Base-by-base conservation (phyloP, 495 filamentous ascomycete species). In the Chaetomium fimeti region DNA sequence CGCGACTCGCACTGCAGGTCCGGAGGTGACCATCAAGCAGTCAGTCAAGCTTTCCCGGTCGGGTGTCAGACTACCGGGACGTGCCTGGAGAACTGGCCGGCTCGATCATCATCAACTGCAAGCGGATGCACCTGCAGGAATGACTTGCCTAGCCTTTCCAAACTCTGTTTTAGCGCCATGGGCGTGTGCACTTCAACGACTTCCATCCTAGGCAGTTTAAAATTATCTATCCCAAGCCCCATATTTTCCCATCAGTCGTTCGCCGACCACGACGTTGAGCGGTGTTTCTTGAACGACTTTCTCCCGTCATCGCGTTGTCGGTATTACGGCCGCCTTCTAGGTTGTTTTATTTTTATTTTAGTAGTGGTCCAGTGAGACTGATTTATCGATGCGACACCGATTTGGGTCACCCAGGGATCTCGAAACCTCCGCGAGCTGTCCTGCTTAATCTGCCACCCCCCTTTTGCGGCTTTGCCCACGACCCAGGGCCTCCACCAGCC, bases 331-430 rank as follows among this genome's bases (percentile, higher is more conserved):
- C 55, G 36, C 55, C 24, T 27, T n/a, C n/a, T n/a, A n/a, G n/a
- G n/a, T n/a, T n/a, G 13, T 20, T 28, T 7, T 20, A 16, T 15
- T 15, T 16, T 43, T 43, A 1, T 20, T 20, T 6, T 29, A 7
- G 57, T 25, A 29, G 27, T 48, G 63, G 53, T 20, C 57, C 61
- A 58, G 25, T 64, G 63, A 67, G 68, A 16, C 51, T 40, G 27
- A 60, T 52, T 60, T 16, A 62, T 75, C 68, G 69, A 80, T 82
- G 78, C 78, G 74, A 79, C 78, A 76, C 72, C 71, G 75, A 78
- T 79, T 74, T 77, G 79, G 78, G 77, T 75, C 73, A 66, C 73
- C 72, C 69, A 74, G 73, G 76, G 75, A 75, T 74, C 75, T 80
- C 78, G 77, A 81, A 79, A 78, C 75, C 68, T 51, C 70, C 29